Base-by-base conservation (phyloP, 2,329 filamentous ascomycete genomes). In the Fusarium nelsonii region DNA sequence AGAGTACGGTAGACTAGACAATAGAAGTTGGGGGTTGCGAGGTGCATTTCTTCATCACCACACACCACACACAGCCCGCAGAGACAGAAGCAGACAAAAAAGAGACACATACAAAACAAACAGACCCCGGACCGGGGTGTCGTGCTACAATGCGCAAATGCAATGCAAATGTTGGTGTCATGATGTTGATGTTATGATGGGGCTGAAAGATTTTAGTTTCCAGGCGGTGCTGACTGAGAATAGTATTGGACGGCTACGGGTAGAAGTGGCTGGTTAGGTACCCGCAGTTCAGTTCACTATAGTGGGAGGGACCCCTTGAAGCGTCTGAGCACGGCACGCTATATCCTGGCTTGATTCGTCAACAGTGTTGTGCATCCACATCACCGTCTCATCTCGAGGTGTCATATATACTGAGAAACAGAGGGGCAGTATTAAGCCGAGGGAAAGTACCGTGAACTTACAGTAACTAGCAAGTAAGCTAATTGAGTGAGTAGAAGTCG, bases 401-500 rank as follows among this genome's bases (percentile, higher is more conserved):
- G 68, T 71, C 68, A 70, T 70, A 62, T 60, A 70, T 60, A 70
- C 66, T 53, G 12, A 36, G 15, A 16, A 33, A 57, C 8, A 12
- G 44, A 20, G 39, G 44, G 53, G 33, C 6, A 6, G 15, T 15
- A 36, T 44, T 40, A 51, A 23, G 48, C 48, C 20, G 20, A 50
- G 34, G 58, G 52, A 30, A 58, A 14, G 16, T 51, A 45, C 41
- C 34, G 40, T 36, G 18, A 32, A 44, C 34, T 33, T 23, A 9
- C 30, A 11, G 30, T 11, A 23, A 23, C 23, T 23, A 23, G 6
- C 23, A 6, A 23, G 23, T 4, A 6, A 23, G 23, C 23, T 23
- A 23, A 33, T 6, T 23, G 18, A 18, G 6, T 39, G 16, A 36
- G 15, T 20, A 50, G n/a, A 50, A 39, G 16, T 50, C 33, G 48